phyloP scores from a whole-genome alignment of 306 rosid genomes.

The Acmispon strigosus region DNA sequence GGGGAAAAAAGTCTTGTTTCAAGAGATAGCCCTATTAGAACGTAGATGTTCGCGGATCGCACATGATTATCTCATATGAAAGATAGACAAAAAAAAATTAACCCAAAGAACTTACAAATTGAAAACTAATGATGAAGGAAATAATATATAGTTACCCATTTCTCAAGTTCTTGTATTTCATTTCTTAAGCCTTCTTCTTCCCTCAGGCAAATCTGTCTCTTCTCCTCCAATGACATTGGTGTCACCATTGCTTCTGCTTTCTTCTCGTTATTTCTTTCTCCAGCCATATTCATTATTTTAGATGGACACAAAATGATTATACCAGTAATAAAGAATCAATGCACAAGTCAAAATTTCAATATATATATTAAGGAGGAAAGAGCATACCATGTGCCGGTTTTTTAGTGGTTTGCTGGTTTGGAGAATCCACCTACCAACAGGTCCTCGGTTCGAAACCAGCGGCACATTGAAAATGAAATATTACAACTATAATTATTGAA shows the following conservation, averaged over 20 bases:
- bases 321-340: background rate
- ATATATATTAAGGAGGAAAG: too few relatives aligned
- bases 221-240: conserved; percentile 8
- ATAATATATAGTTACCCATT: conserved; percentile 19
- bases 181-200: conserved; percentile 25
- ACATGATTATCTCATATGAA: too few relatives aligned
- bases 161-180: conserved; percentile 16
- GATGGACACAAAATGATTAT: background rate
- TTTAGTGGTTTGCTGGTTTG: too few relatives aligned
- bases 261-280: conserved; percentile 2
- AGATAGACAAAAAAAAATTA: background rate
- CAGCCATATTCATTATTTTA: background rate
- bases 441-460: too few relatives aligned
- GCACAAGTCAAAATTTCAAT: too few relatives aligned
- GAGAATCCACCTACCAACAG: too few relatives aligned
- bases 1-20: too few relatives aligned
- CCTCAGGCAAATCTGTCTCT: conserved; percentile 1
- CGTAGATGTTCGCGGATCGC: too few relatives aligned
- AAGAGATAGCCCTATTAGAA: too few relatives aligned
- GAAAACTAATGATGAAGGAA: background rate
- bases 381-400: too few relatives aligned
- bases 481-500: too few relatives aligned
- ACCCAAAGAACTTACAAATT: background rate
- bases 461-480: too few relatives aligned
- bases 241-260: background rate